Base-by-base conservation (phyloP, 177 flowering plant species). In the Vitis hybrid region DNA sequence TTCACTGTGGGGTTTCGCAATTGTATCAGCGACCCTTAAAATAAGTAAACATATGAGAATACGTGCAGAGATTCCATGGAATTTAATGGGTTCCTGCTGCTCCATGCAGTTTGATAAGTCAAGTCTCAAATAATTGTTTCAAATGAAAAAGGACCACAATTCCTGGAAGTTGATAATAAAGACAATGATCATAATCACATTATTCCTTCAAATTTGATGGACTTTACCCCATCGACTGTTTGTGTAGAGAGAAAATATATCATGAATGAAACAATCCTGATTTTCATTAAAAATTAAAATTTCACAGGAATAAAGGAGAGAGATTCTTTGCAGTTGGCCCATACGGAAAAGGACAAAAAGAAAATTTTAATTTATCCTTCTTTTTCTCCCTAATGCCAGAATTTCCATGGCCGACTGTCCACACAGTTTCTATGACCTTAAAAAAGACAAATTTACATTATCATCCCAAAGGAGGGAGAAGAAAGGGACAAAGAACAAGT, bases 401-500 rank as follows among this genome's bases (percentile, higher is more conserved):
- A 66, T 61, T 75, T 64, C 62, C 71, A 70, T 75, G 66, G 78
- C 70, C 52, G 21, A 61, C 73, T 19, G 73, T 65, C 8, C 52
- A 32, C 58, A 68, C 51, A 71, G 56, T 52, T 67, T 40, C 67
- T 30, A 10, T 64, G 18, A 15, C 73, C 60, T 62, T 55, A 21
- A n/a, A 75, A 70, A 19, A 59, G 48, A 72, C 70, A 58, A 62
- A 67, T 72, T 65, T 74, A 68, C 76, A 72, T 79, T 67, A 64
- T 67, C 76, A 59, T 70, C 68, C 55, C 74, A 67, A 59, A 52
- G 58, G 59, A 32, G 50, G 48, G 30, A 49, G 66, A 56, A 66
- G 64, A 61, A 72, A 72, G 60, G 52, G 77, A 77, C 78, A 76
- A 74, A 63, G 32, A 60, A 67, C 76, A 74, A 74, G 74, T 74